Percentiles rank a stretch among this genome's conserved stretches.
Evolutionary conservation across 371 early-diverging fungal genomes (phyloP).

Genomic region (Circinella umbellata): DNA sequence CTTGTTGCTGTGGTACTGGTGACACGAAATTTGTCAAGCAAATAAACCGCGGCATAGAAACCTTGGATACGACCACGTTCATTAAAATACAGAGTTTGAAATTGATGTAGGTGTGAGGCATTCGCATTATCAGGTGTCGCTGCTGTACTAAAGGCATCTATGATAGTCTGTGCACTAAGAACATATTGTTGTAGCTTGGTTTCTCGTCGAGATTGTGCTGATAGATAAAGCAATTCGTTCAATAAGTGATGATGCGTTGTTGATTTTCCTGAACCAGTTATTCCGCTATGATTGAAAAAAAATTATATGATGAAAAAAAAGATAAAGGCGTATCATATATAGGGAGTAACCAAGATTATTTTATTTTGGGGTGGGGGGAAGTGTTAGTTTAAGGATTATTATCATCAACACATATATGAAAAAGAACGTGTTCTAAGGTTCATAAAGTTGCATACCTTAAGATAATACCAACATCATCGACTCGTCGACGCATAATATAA

Average conservation of each 20-base stretch:
- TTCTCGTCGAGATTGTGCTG: slow-evolving; percentile 57
- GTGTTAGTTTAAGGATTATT: not conserved
- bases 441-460: slow-evolving; percentile 28
- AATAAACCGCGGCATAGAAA: slow-evolving; percentile 75
- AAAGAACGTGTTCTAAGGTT: too few species aligned
- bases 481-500: slow-evolving; percentile 40
- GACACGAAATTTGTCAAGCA: slow-evolving; percentile 80
- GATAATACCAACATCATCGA: slow-evolving; percentile 39
- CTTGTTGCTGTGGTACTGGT: slow-evolving; percentile 39
- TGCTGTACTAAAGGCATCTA: slow-evolving; percentile 72
- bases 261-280: slow-evolving; percentile 80
- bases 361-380: not conserved
- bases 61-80: slow-evolving; percentile 80
- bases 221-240: slow-evolving; percentile 65
- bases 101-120: slow-evolving; percentile 72
- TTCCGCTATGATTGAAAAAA: slow-evolving; percentile 50
- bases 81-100: slow-evolving; percentile 84
- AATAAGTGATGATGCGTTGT: slow-evolving; percentile 67
- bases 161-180: slow-evolving; percentile 55
- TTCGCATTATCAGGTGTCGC: slow-evolving; percentile 61
- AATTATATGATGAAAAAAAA: not conserved
- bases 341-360: not conserved
- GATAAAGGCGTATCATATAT: not conserved
- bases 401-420: too few species aligned
- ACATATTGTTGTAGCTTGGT: slow-evolving; percentile 68